Evolutionary conservation across 2,329 filamentous ascomycete genomes (phyloP).

Genomic region (Helicocarpus griseus): DNA sequence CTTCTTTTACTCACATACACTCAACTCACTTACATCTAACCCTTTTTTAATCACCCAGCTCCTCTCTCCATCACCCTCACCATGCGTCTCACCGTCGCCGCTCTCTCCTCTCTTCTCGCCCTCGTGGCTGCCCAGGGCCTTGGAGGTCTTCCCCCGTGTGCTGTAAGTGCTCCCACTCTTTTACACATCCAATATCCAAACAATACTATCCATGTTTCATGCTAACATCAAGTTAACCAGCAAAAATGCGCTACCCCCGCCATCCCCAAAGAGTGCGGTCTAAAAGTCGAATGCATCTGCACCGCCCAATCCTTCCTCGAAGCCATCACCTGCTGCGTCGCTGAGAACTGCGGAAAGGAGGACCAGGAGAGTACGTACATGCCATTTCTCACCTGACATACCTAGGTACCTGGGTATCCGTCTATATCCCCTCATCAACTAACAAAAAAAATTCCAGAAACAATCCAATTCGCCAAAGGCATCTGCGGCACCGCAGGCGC

Average conservation of each 20-base stretch:
- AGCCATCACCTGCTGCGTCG: slow-evolving; percentile 43
- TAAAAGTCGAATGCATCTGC: slow-evolving; percentile 44
- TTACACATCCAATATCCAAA: too few species aligned
- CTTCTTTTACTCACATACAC: not conserved
- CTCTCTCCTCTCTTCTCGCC: slow-evolving; percentile 44
- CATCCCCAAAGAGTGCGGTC: slow-evolving; percentile 28
- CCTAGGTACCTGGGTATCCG: not conserved
- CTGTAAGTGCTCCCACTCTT: slow-evolving; percentile 42
- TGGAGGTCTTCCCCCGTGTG: slow-evolving; percentile 41
- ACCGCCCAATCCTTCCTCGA: slow-evolving; percentile 35
- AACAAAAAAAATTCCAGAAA: slow-evolving; percentile 16
- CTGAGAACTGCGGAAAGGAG: slow-evolving; percentile 28
- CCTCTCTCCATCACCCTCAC: slow-evolving; percentile 15
- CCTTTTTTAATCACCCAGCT: not conserved
- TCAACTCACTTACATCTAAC: not conserved
- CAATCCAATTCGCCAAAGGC: slow-evolving; percentile 25
- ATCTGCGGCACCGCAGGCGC: slow-evolving; percentile 31
- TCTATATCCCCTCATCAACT: not conserved
- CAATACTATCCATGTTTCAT: not conserved
- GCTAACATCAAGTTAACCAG: slow-evolving; percentile 14
- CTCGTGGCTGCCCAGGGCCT: slow-evolving; percentile 38
- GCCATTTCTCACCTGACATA: slow-evolving; percentile 6
- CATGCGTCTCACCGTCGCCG: slow-evolving; percentile 45
- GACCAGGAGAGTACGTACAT: slow-evolving; percentile 34
- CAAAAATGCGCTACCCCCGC: slow-evolving; percentile 33